phyloP scores from a whole-genome alignment of 2,329 filamentous ascomycete genomes.

The Aspergillus brasiliensis region DNA sequence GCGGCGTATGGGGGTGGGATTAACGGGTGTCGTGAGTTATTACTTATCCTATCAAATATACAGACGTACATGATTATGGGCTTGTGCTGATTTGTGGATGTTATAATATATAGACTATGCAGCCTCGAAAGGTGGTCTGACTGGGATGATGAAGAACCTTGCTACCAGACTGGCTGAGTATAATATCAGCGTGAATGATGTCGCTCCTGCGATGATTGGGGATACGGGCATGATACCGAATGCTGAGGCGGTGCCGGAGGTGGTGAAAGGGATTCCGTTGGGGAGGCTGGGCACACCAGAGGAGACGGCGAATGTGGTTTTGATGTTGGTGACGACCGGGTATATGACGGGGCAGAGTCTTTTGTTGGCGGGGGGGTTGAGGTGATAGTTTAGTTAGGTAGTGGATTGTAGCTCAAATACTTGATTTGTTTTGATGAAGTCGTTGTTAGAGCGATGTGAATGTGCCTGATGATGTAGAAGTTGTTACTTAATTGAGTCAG shows the following conservation, averaged over 20 bases:
- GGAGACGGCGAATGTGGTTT: conserved; percentile 63
- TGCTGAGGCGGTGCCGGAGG: conserved; percentile 60
- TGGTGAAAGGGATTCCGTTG: conserved; percentile 62
- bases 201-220: conserved; percentile 69
- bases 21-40: conserved; percentile 57
- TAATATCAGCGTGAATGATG: conserved; percentile 68
- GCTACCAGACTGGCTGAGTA: conserved; percentile 59
- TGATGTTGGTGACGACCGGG: conserved; percentile 62
- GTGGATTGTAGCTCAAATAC: too few relatives aligned
- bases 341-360: conserved; percentile 62
- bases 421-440: too few relatives aligned
- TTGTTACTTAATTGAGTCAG: too few relatives aligned
- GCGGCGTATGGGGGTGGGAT: conserved; percentile 65
- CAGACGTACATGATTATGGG: too few relatives aligned
- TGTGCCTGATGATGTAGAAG: too few relatives aligned
- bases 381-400: conserved; percentile 31
- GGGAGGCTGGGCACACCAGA: conserved; percentile 60
- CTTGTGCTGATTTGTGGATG: too few relatives aligned
- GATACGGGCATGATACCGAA: conserved; percentile 65
- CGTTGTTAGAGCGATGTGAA: too few relatives aligned
- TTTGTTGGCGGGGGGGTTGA: conserved; percentile 56
- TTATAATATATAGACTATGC: conserved; percentile 47
- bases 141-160: conserved; percentile 67
- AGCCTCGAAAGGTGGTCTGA: conserved; percentile 63
- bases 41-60: too few relatives aligned